A percentile compares a stretch with the other conserved stretches of the same genome.
Conservation (phyloP, 441 rosid species). For the Euphorbia celastroides region DNA sequence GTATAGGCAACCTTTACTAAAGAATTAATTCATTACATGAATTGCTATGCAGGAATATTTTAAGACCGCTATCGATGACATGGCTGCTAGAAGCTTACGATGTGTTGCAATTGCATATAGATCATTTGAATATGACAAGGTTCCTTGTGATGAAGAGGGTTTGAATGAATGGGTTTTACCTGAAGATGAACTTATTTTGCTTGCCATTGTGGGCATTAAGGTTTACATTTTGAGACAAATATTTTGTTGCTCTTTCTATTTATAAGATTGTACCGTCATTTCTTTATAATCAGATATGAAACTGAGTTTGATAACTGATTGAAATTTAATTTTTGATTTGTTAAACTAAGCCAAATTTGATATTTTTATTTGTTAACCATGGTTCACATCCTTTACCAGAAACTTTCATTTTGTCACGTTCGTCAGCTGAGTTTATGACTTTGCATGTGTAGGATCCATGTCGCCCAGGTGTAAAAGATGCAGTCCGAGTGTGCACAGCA, state of each 20-base stretch:
- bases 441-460: conserved; percentile 79
- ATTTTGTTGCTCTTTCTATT: neutral
- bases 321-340: neutral
- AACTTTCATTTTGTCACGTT: neutral
- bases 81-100: conserved; percentile 90
- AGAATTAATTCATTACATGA: neutral
- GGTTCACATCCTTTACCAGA: neutral
- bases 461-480: conserved; percentile 73
- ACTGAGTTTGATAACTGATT: no score
- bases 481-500: conserved; percentile 66
- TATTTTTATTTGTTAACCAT: neutral
- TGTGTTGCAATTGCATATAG: conserved; percentile 92
- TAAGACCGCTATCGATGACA: conserved; percentile 64
- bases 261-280: neutral
- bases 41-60: conserved; percentile 44
- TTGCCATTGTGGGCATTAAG: conserved; percentile 89
- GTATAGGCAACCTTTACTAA: neutral
- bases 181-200: conserved; percentile 75
- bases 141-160: conserved; percentile 68
- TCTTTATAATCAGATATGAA: neutral
- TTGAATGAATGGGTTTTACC: conserved; percentile 72
- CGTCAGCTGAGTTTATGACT: conserved; percentile 17
- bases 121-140: conserved; percentile 48
- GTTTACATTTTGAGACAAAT: conserved; percentile 29
- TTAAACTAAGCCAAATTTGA: no score